Evolutionary conservation across 2,329 filamentous ascomycete species (phyloP), one percentile per base, ranked within the genome.

Genomic region (Coniochaeta sp.): DNA sequence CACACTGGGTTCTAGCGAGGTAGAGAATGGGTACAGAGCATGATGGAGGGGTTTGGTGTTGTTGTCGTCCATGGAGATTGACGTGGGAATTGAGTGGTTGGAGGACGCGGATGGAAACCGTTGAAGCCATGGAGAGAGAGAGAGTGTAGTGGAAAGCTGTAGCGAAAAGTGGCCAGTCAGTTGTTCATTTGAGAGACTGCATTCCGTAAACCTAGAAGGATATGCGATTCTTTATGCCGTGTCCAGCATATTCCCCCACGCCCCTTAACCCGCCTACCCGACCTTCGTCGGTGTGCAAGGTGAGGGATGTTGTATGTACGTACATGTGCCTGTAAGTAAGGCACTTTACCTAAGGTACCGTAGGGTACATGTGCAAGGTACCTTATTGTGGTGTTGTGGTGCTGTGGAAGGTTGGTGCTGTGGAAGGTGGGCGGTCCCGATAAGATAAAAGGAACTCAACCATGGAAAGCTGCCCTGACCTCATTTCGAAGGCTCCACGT

Each of bases 361-460:
- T n/a, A n/a, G n/a, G n/a, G n/a, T n/a, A n/a, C n/a, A n/a, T n/a
- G n/a, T n/a, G n/a, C n/a, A n/a, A n/a, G n/a, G n/a, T n/a, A n/a
- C n/a, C n/a, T n/a, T n/a, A n/a, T n/a, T n/a, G n/a, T n/a, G n/a
- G n/a, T n/a, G n/a, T n/a, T n/a, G n/a, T n/a, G n/a, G n/a, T n/a
- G n/a, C n/a, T n/a, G n/a, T n/a, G n/a, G n/a, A n/a, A n/a, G n/a
- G n/a, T 33, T 19, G 33, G 26, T 38, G 26, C 22, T 17, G 8
- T 11, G 52, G 31, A 24, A 28, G 9, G 47, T 38, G 55, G 33
- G 22, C 44, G 47, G 50, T 59, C 26, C n/a, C 61, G 65, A 67
- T 66, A 66, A 67, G 64, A 66, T 66, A 67, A 65, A 62, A 11
- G 34, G 38, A 40, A 19, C 61, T 43, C n/a, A n/a, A n/a, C n/a